A percentile compares a stretch with the other conserved stretches of the same genome.
Conservation (phyloP, 2,329 filamentous ascomycete species). For the Pezizomycotina sp. region DNA sequence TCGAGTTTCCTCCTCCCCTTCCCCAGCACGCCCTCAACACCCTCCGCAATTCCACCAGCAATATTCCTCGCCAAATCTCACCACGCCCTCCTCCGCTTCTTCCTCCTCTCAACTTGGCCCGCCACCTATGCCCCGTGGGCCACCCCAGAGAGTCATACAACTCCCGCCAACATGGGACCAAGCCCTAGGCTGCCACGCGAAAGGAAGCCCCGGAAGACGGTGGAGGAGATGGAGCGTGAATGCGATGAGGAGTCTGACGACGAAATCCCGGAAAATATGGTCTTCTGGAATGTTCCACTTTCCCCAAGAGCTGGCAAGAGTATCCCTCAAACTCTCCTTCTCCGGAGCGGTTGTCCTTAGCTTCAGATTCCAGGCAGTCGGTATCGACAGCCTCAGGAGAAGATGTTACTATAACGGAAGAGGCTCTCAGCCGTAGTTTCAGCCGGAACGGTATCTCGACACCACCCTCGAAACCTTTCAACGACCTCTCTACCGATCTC, state of each 20-base stretch:
- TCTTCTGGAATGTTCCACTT: conserved; percentile 68
- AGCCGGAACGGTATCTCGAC: neutral
- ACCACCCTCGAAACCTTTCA: conserved; percentile 18
- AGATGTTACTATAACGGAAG: too few species aligned
- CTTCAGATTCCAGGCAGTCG: conserved; percentile 11
- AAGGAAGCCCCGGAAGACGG: conserved; percentile 47
- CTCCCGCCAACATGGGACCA: too few species aligned
- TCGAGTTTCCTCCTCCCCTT: too few species aligned
- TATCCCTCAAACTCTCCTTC: conserved; percentile 36
- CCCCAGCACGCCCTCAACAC: too few species aligned
- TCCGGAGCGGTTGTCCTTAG: conserved; percentile 39
- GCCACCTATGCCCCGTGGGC: too few species aligned
- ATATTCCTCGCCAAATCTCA: too few species aligned
- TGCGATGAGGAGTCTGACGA: conserved; percentile 63
- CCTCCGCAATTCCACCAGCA: too few species aligned
- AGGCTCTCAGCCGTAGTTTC: neutral
- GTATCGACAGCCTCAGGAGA: too few species aligned
- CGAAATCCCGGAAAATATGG: conserved; percentile 57
- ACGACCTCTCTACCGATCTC: conserved; percentile 12
- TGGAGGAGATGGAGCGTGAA: conserved; percentile 55
- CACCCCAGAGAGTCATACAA: too few species aligned
- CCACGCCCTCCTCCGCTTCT: too few species aligned
- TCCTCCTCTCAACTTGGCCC: too few species aligned
- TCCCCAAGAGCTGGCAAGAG: conserved; percentile 51
- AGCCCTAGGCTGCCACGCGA: too few species aligned